A percentile compares a stretch with the other conserved stretches of the same genome.
These are phyloP conservation scores for Fonsecaea nubica DNA, from an alignment of 2,329 filamentous ascomycete species.

Conservation along the genomic window DNA sequence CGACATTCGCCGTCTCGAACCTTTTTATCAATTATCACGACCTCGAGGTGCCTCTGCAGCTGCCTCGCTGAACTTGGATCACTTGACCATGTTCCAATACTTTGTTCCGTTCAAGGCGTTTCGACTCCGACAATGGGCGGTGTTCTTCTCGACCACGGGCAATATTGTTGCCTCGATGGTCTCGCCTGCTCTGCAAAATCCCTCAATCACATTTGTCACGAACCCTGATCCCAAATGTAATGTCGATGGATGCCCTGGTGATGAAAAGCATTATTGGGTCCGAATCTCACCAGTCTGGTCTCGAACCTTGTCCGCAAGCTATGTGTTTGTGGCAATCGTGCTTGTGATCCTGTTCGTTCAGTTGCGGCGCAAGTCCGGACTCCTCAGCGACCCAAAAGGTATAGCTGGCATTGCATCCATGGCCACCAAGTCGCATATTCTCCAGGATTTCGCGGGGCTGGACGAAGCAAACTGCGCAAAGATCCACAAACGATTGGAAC, in stretches of 20 bases:
- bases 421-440: slow-evolving; percentile 57
- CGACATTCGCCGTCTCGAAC: slow-evolving; percentile 58
- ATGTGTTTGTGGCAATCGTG: slow-evolving; percentile 52
- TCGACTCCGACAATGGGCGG: slow-evolving; percentile 55
- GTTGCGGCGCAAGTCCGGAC: slow-evolving; percentile 56
- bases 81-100: slow-evolving; percentile 56
- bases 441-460: slow-evolving; percentile 56
- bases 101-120: slow-evolving; percentile 55
- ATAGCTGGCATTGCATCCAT: slow-evolving; percentile 60
- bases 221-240: slow-evolving; percentile 44
- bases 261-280: slow-evolving; percentile 46
- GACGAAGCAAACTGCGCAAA: slow-evolving; percentile 52
- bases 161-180: slow-evolving; percentile 55
- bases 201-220: slow-evolving; percentile 50
- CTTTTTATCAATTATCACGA: slow-evolving; percentile 54
- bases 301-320: slow-evolving; percentile 49
- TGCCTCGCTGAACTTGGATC: slow-evolving; percentile 56
- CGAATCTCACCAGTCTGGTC: slow-evolving; percentile 55
- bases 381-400: slow-evolving; percentile 57
- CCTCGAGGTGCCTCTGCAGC: slow-evolving; percentile 44
- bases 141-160: slow-evolving; percentile 54
- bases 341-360: slow-evolving; percentile 52
- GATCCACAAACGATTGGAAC: slow-evolving; percentile 55
- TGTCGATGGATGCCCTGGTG: slow-evolving; percentile 19
- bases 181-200: slow-evolving; percentile 56